These are phyloP conservation scores for Wallacemonas sp. DNA, from an alignment of 208 protist species.

Conservation along the genomic window DNA sequence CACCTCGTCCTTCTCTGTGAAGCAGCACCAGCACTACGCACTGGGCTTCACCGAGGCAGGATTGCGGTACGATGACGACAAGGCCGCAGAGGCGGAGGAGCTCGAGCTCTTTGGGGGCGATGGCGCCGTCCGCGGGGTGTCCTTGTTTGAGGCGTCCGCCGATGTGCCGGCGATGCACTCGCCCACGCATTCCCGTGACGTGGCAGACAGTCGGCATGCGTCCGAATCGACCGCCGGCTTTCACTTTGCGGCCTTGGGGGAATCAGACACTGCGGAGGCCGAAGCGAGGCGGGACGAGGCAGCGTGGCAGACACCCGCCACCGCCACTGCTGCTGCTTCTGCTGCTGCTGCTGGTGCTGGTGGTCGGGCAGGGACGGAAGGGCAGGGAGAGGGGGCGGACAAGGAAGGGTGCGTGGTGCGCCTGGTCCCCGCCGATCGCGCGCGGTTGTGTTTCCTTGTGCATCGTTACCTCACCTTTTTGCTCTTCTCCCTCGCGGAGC, in stretches of 20 bases:
- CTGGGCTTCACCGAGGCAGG: background rate
- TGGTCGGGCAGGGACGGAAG: background rate
- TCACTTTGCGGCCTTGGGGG: background rate
- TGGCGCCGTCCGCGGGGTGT: background rate
- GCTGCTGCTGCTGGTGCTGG: too few relatives aligned
- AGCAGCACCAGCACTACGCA: background rate
- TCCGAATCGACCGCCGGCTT: background rate
- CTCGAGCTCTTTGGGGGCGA: background rate
- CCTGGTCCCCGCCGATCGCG: background rate
- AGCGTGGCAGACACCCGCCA: too few relatives aligned
- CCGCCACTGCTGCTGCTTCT: too few relatives aligned
- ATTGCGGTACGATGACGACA: constrained; percentile 5
- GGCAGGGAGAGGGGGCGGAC: background rate
- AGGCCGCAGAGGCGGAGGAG: constrained; percentile 10
- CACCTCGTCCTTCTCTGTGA: background rate
- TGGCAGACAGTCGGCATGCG: background rate
- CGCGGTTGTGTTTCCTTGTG: constrained; percentile 1
- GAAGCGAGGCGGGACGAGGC: too few relatives aligned
- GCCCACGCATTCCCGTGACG: too few relatives aligned
- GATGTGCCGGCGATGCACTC: too few relatives aligned
- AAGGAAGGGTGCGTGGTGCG: background rate
- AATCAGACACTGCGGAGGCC: too few relatives aligned
- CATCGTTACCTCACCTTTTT: constrained; percentile 31
- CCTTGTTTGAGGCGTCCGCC: too few relatives aligned
- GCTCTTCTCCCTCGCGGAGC: constrained; percentile 48